These are phyloP conservation scores for Chlamydomonas incerta DNA, from an alignment of 139 green algal genomes.

Conservation along the genomic window DNA sequence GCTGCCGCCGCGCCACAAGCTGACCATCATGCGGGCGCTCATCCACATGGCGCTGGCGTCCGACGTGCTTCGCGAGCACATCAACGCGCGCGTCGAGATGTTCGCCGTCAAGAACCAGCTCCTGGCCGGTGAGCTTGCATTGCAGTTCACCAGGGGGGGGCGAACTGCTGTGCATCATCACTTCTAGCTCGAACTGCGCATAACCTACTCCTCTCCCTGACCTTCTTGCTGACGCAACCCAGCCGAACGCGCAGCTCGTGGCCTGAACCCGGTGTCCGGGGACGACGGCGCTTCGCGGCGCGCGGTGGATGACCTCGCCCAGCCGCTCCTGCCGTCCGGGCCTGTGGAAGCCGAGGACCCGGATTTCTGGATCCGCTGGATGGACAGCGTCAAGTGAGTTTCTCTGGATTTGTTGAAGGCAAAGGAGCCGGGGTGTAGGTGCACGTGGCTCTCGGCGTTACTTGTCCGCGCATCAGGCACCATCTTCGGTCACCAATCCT, in stretches of 20 bases:
- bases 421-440: no score
- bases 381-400: conserved; percentile 50
- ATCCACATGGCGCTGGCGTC: conserved; percentile 68
- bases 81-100: conserved; percentile 66
- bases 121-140: neutral
- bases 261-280: neutral
- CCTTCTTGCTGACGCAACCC: no score
- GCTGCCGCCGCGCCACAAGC: conserved; percentile 60
- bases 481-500: no score
- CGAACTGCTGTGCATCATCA: no score
- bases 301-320: conserved; percentile 11
- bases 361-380: conserved; percentile 45
- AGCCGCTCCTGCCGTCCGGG: neutral
- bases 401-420: no score
- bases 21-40: conserved; percentile 75
- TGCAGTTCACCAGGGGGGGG: no score
- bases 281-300: conserved; percentile 22
- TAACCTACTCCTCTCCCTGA: no score
- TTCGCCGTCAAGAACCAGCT: conserved; percentile 28
- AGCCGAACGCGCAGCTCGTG: neutral
- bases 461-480: no score
- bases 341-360: conserved; percentile 25
- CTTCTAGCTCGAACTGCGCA: no score
- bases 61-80: conserved; percentile 69
- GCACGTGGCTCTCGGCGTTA: no score